Percentiles rank a stretch among this genome's conserved stretches.
Conservation (phyloP, 1,139 yeast species). For the Protomyces gravidus region DNA sequence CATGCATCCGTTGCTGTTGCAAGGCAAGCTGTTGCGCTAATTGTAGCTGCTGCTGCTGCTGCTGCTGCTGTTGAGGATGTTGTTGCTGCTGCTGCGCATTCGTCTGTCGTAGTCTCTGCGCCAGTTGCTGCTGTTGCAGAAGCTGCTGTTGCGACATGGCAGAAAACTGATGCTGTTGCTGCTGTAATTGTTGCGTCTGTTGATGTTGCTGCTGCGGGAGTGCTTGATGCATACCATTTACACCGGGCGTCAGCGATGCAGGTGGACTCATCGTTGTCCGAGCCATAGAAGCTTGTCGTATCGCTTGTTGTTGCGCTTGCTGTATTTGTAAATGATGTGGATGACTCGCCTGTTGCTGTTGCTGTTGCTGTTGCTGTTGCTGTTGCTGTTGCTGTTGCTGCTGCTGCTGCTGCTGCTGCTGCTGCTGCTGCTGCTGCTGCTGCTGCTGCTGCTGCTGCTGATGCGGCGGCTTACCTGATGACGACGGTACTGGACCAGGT, state of each 20-base stretch:
- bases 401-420: background rate
- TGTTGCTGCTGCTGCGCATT: background rate
- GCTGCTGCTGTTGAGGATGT: conserved; percentile 23
- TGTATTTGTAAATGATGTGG: conserved; percentile 5
- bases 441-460: background rate
- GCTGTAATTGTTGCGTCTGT: too few species aligned
- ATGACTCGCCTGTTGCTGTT: conserved; percentile 6
- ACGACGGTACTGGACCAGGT: too few species aligned
- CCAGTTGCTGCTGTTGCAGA: background rate
- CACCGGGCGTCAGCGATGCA: background rate
- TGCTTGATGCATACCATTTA: background rate
- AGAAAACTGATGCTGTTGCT: background rate
- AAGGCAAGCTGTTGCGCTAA: conserved; percentile 25
- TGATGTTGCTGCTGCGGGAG: background rate
- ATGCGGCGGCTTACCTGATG: background rate
- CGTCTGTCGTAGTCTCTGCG: background rate
- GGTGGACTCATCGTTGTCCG: conserved; percentile 6
- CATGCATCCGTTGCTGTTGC: conserved; percentile 15
- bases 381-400: conserved; percentile 1
- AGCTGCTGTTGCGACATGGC: conserved; percentile 4
- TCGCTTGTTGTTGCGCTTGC: conserved; percentile 27
- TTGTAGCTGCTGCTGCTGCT: conserved; percentile 29
- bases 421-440: background rate
- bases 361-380: conserved; percentile 2
- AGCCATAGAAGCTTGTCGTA: conserved; percentile 17